Base-by-base conservation (phyloP, 2,329 filamentous ascomycete genomes). In the Phoma sp. region DNA sequence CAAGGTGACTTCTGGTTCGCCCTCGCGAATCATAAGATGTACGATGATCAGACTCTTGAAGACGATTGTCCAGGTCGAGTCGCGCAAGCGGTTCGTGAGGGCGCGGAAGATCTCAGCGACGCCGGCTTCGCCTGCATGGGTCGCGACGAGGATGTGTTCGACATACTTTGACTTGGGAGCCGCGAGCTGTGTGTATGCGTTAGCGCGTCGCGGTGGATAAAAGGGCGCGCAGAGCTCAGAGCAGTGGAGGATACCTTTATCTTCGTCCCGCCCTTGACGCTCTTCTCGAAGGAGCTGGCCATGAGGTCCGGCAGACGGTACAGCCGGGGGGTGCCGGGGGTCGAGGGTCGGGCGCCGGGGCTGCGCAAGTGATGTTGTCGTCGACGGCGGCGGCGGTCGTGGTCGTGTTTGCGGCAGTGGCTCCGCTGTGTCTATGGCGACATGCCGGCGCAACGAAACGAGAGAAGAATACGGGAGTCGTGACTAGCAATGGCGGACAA, bases 101-200 rank as follows among this genome's bases (percentile, higher is more conserved):
- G 92, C 91, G 58, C 95, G 88, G 76, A 99, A 98, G 71, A 99
- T 91, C 79, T 99, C 95, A 57, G 89, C 94, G 57, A 99, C 92
- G 64, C 94, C 95, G 49, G 91, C 90, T 78, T 99, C 95, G 66
- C 93, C 95, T 21, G 92, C 89, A 78, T 97, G 92, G 33, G 95
- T 99, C 61, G 95, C 94, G 64, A 97, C 85, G 53, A 99, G 85
- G 73, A 99, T 97, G 74, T 97, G 92, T 77, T 99, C 95, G 81
- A 99, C 96, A 81, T 98, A 99, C 80, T 99, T 99, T 52, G 94
- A 95, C 81, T 99, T 99, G 46, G 95, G 95, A 60, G 95, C 91
- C 65, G 95, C 95, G 78, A 93, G 90, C 91, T 96, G 71, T 43
- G 54, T 22, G 38, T 29, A 33, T 44, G 39, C 50, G 57, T 68